Conservation (phyloP, 805 yeast species). For the Nakazawaea peltata region DNA sequence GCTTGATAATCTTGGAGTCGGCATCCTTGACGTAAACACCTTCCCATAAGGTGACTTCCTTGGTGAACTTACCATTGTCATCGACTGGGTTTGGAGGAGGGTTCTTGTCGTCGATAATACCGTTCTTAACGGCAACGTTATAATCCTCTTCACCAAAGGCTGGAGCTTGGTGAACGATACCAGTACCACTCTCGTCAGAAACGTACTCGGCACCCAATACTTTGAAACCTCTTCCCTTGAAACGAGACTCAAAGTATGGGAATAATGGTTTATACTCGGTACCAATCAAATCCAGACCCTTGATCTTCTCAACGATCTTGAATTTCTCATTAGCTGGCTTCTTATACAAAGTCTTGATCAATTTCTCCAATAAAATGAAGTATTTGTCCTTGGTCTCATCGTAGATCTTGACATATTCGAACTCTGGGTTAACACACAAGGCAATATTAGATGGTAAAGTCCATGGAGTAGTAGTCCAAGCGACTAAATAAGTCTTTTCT, state of each 20-base stretch:
- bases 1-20: conserved; percentile 82
- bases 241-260: conserved; percentile 69
- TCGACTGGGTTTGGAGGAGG: conserved; percentile 93
- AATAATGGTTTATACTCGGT: conserved; percentile 76
- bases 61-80: conserved; percentile 81
- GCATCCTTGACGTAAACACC: conserved; percentile 95
- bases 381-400: conserved; percentile 81
- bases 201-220: conserved; percentile 83
- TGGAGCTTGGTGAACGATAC: conserved; percentile 97
- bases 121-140: conserved; percentile 67
- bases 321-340: conserved; percentile 88
- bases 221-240: conserved; percentile 70
- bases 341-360: conserved; percentile 81
- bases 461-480: conserved; percentile 99
- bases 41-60: conserved; percentile 62
- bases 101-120: conserved; percentile 61
- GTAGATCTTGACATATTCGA: conserved; percentile 85
- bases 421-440: conserved; percentile 82
- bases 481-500: conserved; percentile 77
- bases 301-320: conserved; percentile 71
- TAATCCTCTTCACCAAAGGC: conserved; percentile 99
- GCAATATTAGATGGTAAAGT: conserved; percentile 93
- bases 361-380: conserved; percentile 78
- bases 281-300: conserved; percentile 78
- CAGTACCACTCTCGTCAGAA: conserved; percentile 94